Conservation (phyloP, 106 monocot genomes). For the Acorus calamus region DNA sequence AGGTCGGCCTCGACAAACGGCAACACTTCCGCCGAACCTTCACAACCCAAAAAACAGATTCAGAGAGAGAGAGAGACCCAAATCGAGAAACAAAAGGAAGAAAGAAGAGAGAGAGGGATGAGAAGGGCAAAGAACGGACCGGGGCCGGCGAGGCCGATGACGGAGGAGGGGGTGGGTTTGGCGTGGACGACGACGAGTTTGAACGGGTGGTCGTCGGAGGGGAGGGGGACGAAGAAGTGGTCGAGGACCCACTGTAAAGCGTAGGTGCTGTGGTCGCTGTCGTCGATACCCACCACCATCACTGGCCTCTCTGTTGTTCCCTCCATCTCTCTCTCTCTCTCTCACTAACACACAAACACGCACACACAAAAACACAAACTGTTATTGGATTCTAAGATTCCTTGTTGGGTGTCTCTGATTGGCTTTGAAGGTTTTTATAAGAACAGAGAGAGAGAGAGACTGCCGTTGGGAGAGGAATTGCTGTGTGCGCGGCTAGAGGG, state of each 20-base stretch:
- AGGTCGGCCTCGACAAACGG: no score
- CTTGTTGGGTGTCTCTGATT: neutral
- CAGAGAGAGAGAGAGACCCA: no score
- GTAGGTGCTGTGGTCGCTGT: constrained; percentile 60
- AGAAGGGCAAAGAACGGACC: constrained; percentile 18
- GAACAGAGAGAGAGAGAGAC: no score
- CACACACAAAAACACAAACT: no score
- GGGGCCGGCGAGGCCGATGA: constrained; percentile 50
- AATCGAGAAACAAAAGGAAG: neutral
- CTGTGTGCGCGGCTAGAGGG: no score
- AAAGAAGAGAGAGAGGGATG: neutral
- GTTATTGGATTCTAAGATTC: neutral
- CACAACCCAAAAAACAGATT: no score
- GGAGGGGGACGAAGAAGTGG: constrained; percentile 39
- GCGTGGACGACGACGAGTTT: constrained; percentile 55
- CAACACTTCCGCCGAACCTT: no score
- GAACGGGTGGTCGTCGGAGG: constrained; percentile 13
- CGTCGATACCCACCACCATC: constrained; percentile 61
- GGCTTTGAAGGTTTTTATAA: no score
- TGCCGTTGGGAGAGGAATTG: no score
- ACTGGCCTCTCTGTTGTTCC: constrained; percentile 10
- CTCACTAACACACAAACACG: neutral
- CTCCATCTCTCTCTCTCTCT: constrained; percentile 3
- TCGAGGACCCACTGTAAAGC: constrained; percentile 54
- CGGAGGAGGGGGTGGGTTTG: constrained; percentile 47